Percentiles rank a stretch among this genome's conserved stretches.
phyloP scores from a whole-genome alignment of 2,329 filamentous ascomycete species.

The Talaromyces marneffei region DNA sequence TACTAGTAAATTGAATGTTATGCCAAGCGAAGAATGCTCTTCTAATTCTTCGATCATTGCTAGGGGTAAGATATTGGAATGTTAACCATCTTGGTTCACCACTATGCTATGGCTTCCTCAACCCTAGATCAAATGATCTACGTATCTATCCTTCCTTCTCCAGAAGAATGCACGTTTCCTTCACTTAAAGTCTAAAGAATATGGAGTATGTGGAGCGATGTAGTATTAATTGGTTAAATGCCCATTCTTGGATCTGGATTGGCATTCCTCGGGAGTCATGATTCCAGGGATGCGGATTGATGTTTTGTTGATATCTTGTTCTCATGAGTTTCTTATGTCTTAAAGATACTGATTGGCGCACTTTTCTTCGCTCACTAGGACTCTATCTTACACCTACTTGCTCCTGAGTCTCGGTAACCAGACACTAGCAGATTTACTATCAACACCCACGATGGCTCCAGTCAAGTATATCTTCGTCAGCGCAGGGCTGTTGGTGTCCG shows the following conservation, averaged over 20 bases:
- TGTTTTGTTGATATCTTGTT: background rate
- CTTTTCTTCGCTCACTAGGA: background rate
- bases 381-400: background rate
- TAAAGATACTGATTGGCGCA: background rate
- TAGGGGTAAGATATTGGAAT: background rate
- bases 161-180: background rate
- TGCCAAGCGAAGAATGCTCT: background rate
- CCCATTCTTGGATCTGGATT: background rate
- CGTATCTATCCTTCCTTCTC: background rate
- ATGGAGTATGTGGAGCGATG: background rate
- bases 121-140: background rate
- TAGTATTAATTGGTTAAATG: background rate
- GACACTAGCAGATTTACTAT: background rate
- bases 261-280: background rate
- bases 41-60: background rate
- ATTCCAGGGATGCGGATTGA: background rate
- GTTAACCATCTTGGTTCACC: background rate
- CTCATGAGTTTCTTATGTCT: background rate
- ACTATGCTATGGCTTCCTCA: background rate
- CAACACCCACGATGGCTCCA: constrained; percentile 46
- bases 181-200: background rate
- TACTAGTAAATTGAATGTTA: too few species aligned
- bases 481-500: constrained; percentile 40
- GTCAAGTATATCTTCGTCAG: constrained; percentile 44
- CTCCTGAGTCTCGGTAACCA: background rate